Conservation (phyloP, 1,139 yeast genomes). For the Blastobotrys petasosporus region DNA sequence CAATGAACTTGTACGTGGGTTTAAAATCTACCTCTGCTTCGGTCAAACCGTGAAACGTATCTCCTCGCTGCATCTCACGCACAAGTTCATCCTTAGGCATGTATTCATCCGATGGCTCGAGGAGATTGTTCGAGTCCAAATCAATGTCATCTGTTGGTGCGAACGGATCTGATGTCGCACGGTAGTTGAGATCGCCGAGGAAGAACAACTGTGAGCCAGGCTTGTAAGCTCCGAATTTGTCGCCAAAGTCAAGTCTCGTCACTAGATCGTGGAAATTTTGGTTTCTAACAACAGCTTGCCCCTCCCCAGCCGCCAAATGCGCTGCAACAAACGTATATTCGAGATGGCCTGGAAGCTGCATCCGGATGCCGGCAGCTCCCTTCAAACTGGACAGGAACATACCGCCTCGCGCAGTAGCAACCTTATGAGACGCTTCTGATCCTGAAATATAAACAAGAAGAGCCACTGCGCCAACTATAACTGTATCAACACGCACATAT, state of each 20-base stretch:
- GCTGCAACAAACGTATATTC: conserved; percentile 57
- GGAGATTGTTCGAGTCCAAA: neutral
- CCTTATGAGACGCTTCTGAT: conserved; percentile 33
- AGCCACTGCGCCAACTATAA: conserved; percentile 62
- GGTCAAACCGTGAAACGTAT: conserved; percentile 53
- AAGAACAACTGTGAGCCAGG: conserved; percentile 58
- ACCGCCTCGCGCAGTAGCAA: conserved; percentile 46
- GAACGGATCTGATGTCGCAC: conserved; percentile 30
- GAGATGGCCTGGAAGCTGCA: conserved; percentile 35
- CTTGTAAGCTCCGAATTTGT: conserved; percentile 52
- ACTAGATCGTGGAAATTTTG: conserved; percentile 46
- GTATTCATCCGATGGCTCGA: neutral
- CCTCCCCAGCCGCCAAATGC: conserved; percentile 77
- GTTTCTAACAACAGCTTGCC: conserved; percentile 50
- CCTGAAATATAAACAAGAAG: conserved; percentile 44
- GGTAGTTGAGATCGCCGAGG: conserved; percentile 79
- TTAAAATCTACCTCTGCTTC: conserved; percentile 58
- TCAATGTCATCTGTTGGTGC: neutral
- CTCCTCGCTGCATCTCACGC: conserved; percentile 39
- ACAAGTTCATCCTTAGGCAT: conserved; percentile 53
- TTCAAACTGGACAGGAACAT: conserved; percentile 56
- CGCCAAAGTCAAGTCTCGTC: conserved; percentile 53
- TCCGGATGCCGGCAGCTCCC: conserved; percentile 64
- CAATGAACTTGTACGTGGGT: conserved; percentile 69
- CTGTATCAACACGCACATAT: conserved; percentile 44